Evolutionary conservation across 306 rosid genomes (phyloP), one percentile per base, ranked within the genome.

Genomic region (Vigna mungo): DNA sequence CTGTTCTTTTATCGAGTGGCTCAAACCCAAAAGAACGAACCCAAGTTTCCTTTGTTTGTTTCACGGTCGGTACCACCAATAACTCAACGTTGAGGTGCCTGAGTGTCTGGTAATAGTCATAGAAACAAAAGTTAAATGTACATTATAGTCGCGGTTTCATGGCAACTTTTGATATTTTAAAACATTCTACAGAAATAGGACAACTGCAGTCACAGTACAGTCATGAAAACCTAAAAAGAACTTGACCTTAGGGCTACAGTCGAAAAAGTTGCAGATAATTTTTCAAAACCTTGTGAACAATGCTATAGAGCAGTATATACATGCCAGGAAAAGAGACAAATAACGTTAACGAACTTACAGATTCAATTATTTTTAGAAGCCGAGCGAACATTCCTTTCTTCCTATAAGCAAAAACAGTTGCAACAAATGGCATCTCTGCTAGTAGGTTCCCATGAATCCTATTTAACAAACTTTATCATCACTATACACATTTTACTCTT

Each of bases 341-440:
- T 39, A 80, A 20, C 20, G 41, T 75, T 72, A 63, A 54, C 46
- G 54, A 63, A 84, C 89, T 78, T 80, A 92, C 97, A 27, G 60
- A 76, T 90, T 88, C 96, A 63, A 92, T 86, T 21, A 60, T 87
- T 15, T 23, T 17, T 5, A 90, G 78, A 71, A 90, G 90, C 64
- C 91, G 85, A 18, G 88, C 87, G 74, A 88, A 86, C 97, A 92
- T 90, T 73, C 96, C 93, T 75, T 90, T 89, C 15, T 84, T 82
- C 84, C 93, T 83, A 65, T 87, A 86, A 79, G 78, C 41, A 76
- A 78, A 62, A 62, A 87, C 88, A 71, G 92, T 92, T 47, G 88
- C 90, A 80, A 90, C 81, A 72, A 84, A 90, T 76, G 97, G 94
- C 92, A 92, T 90, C 88, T 92, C 97, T 37, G 92, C 97, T 74